Conservation (phyloP, 2,329 filamentous ascomycete species). For the Ophiostoma ips region DNA sequence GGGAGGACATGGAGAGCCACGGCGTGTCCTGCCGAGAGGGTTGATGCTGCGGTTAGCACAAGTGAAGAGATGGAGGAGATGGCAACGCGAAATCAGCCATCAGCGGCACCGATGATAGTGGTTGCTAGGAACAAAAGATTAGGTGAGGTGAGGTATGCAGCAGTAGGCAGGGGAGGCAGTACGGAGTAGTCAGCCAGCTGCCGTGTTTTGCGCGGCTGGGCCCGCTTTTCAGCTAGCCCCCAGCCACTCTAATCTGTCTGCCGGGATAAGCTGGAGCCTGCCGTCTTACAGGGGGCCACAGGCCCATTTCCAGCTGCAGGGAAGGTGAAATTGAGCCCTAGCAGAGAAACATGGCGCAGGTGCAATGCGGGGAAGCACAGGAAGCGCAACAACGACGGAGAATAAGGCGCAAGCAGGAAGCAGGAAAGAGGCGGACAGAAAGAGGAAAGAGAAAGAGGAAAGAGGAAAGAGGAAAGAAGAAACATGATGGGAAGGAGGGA, state of each 20-base stretch:
- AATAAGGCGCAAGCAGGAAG: not conserved
- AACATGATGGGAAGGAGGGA: not conserved
- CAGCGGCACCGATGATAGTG: not conserved
- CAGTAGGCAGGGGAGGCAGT: not conserved
- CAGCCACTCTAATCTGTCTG: too few species aligned
- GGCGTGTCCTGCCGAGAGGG: constrained; percentile 28
- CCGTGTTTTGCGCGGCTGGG: too few species aligned
- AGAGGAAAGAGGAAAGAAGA: not conserved
- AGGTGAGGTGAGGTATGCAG: not conserved
- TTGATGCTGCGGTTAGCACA: not conserved
- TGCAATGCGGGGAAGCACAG: not conserved
- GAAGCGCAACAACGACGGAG: too few species aligned
- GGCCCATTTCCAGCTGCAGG: too few species aligned
- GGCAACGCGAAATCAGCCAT: not conserved
- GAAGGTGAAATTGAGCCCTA: too few species aligned
- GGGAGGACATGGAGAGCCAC: constrained; percentile 40
- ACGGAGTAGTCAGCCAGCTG: too few species aligned
- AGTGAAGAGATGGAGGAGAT: not conserved
- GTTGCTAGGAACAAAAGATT: not conserved
- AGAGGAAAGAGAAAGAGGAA: not conserved
- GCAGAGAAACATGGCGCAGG: too few species aligned
- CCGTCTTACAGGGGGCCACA: too few species aligned
- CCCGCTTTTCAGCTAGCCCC: too few species aligned
- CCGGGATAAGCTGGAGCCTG: too few species aligned
- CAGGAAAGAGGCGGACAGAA: not conserved